phyloP scores from a whole-genome alignment of 306 rosid species.

The Prunus kanzakura region DNA sequence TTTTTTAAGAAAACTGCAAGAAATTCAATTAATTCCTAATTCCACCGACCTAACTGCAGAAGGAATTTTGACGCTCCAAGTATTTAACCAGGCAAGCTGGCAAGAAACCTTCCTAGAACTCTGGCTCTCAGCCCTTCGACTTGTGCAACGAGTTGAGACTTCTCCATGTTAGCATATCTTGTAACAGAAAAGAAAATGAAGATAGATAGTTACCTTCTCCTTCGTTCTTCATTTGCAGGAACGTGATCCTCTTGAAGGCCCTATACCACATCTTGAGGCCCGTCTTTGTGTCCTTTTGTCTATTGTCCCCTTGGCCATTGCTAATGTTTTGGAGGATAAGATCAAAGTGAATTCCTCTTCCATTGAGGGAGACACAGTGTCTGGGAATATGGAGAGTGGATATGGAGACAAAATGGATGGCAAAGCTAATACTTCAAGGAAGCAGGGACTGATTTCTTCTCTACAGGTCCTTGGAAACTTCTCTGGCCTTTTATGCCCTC shows the following conservation, averaged over 20 bases:
- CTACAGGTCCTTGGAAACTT: slow-evolving; percentile 70
- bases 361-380: slow-evolving; percentile 10
- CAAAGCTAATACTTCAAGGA: slow-evolving; percentile 36
- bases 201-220: slow-evolving; percentile 15
- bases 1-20: slow-evolving; percentile 13
- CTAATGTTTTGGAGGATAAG: slow-evolving; percentile 48
- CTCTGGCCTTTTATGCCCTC: slow-evolving; percentile 70
- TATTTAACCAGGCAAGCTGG: slow-evolving; percentile 78
- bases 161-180: slow-evolving; percentile 29
- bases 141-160: slow-evolving; percentile 84
- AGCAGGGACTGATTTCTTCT: slow-evolving; percentile 58
- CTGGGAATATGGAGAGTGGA: slow-evolving; percentile 30
- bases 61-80: slow-evolving; percentile 54
- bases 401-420: slow-evolving; percentile 24
- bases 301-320: slow-evolving; percentile 68
- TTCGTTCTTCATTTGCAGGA: slow-evolving; percentile 45
- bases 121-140: slow-evolving; percentile 89
- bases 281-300: slow-evolving; percentile 66
- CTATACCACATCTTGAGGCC: slow-evolving; percentile 72
- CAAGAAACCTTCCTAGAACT: slow-evolving; percentile 77
- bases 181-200: not conserved
- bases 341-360: slow-evolving; percentile 30
- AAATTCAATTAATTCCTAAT: slow-evolving; percentile 22
- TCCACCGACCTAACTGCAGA: slow-evolving; percentile 55
- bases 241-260: slow-evolving; percentile 82